Percentiles rank a stretch among this genome's conserved stretches.
Conservation (phyloP, 2,329 filamentous ascomycete species). For the Piedraia hortae region DNA sequence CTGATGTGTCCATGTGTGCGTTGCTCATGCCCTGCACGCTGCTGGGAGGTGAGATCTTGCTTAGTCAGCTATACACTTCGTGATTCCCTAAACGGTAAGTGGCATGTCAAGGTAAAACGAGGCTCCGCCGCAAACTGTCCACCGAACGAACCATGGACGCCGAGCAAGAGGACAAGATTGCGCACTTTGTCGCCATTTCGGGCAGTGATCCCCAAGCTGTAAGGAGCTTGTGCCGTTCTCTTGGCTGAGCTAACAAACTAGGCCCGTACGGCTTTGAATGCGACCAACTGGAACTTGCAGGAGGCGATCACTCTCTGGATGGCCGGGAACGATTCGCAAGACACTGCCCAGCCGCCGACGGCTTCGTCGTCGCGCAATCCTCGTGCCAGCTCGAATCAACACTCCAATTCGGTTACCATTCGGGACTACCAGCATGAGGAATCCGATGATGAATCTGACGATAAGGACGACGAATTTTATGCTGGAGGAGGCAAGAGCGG, state of each 20-base stretch:
- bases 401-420: constrained; percentile 15
- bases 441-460: constrained; percentile 32
- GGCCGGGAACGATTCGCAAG: constrained; percentile 12
- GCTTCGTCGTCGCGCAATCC: constrained; percentile 5
- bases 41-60: too few species aligned
- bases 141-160: constrained; percentile 7
- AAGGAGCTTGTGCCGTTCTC: constrained; percentile 2
- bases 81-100: too few species aligned
- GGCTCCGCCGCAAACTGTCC: too few species aligned
- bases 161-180: constrained; percentile 10
- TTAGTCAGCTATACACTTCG: too few species aligned
- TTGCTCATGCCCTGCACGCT: too few species aligned
- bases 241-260: constrained; percentile 4
- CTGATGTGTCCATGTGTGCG: too few species aligned
- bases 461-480: constrained; percentile 41
- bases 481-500: constrained; percentile 67
- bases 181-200: constrained; percentile 14
- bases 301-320: constrained; percentile 19
- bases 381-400: constrained; percentile 2
- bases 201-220: constrained; percentile 12
- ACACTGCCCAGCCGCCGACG: constrained; percentile 8
- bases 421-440: constrained; percentile 23
- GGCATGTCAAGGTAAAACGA: too few species aligned
- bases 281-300: constrained; percentile 18
- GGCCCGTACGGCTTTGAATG: constrained; percentile 18